Evolutionary conservation across 495 filamentous ascomycete species (phyloP), one percentile per base, ranked within the genome.

Genomic region (Aspergillus hancockii): DNA sequence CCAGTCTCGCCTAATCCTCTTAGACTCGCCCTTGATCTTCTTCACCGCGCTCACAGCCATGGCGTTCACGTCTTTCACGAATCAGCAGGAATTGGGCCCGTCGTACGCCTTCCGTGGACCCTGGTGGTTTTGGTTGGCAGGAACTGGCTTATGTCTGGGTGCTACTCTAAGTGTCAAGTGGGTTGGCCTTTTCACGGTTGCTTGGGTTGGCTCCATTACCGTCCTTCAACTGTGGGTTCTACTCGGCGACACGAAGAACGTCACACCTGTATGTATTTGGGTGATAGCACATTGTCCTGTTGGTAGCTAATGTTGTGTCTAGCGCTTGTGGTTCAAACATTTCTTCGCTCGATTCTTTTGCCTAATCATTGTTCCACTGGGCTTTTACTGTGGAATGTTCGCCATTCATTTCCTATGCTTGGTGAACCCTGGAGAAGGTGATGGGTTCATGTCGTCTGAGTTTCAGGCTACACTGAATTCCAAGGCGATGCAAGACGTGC

Each of bases 391-490:
- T 79, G 87, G 83, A 61, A 94, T 98, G 87, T 98, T 98, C 67
- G 92, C 82, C 14, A 92, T 98, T 63, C 94, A 98, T 76, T 98
- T 98, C 77, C 62, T 90, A 59, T 95, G 91, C 79, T 82, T 98
- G 28, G 83, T 86, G 30, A 98, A 98, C 71, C 95, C 94, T 8
- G 94, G 94, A 51, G 94, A 98, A 22, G 94, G 94, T 46, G 94
- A 98, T 71, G 94, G 94, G 54, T 98, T 98, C 81, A 98, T 98
- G 94, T 96, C 91, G 61, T 96, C 93, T 32, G 95, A 98, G 71
- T 98, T 98, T 79, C 95, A 98, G 73, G 90, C 95, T 22, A 98
- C 94, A 2, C 79, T 98, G 57, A 98, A 97, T 74, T 93, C 88
- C 43, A 98, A 98, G 77, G 85, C 80, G 34, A 98, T 98, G 94